Evolutionary conservation across 371 early-diverging fungal genomes (phyloP).

Genomic region (Dipsacomyces acuminosporus): DNA sequence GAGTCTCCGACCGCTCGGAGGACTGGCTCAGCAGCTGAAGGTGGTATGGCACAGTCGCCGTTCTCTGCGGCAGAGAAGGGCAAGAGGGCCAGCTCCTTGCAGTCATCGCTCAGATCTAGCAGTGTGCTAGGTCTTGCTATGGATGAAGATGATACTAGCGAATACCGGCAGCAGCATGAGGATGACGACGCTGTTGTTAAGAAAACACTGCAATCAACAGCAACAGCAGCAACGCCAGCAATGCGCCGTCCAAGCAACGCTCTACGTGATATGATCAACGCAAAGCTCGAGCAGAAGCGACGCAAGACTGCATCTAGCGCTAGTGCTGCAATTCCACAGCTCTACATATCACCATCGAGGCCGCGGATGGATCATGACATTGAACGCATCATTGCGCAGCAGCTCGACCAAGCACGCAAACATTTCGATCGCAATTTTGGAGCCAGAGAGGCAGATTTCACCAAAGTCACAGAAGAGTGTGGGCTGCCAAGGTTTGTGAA

Average conservation of each 20-base stretch:
- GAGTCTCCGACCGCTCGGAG: constrained; percentile 32
- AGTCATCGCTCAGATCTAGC: too few relatives aligned
- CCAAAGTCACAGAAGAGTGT: constrained; percentile 39
- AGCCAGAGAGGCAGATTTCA: constrained; percentile 41
- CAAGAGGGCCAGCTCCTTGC: too few relatives aligned
- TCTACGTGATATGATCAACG: not conserved
- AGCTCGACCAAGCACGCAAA: constrained; percentile 25
- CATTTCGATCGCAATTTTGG: constrained; percentile 47
- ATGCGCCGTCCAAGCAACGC: constrained; percentile 1
- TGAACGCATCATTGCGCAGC: constrained; percentile 11
- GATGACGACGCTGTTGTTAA: not conserved
- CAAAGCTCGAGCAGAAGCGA: constrained; percentile 12
- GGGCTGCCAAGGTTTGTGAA: constrained; percentile 47
- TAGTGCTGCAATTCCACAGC: constrained; percentile 16
- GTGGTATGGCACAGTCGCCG: not conserved
- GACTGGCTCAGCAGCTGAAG: not conserved
- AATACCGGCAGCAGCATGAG: too few relatives aligned
- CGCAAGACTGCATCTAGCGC: constrained; percentile 7
- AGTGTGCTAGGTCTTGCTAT: too few relatives aligned
- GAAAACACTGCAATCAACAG: not conserved
- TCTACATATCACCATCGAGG: constrained; percentile 24
- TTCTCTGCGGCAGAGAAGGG: too few relatives aligned
- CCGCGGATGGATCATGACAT: constrained; percentile 22
- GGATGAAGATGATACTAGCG: not conserved
- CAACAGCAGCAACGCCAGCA: too few relatives aligned